Percentiles rank a stretch among this genome's conserved stretches.
phyloP scores from a whole-genome alignment of 2,329 filamentous ascomycete genomes.

The Metarhizium guizhouense region DNA sequence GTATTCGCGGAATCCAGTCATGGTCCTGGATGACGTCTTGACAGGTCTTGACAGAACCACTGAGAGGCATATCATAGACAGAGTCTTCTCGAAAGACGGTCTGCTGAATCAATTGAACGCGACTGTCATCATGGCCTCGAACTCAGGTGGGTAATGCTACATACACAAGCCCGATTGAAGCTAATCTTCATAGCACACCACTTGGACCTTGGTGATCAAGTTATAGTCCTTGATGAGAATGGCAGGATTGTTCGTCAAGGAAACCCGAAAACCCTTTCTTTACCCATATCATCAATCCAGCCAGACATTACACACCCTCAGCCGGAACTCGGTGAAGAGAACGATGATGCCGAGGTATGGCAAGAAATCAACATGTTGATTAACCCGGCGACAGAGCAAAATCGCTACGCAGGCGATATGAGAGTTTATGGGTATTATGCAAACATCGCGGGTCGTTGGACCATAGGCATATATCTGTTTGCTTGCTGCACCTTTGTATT shows the following conservation, averaged over 20 bases:
- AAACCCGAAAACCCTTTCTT: not conserved
- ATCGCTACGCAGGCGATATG: not conserved
- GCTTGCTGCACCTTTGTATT: not conserved
- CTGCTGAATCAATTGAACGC: slow-evolving; percentile 14
- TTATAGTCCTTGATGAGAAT: not conserved
- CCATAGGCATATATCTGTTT: not conserved
- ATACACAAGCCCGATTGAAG: not conserved
- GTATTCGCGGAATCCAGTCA: slow-evolving; percentile 12
- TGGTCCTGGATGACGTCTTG: slow-evolving; percentile 24
- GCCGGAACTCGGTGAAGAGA: not conserved
- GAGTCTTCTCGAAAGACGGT: slow-evolving; percentile 23
- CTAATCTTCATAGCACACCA: not conserved
- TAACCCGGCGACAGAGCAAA: not conserved
- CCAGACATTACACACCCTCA: not conserved
- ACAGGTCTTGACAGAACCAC: slow-evolving; percentile 28
- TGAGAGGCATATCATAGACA: slow-evolving; percentile 25
- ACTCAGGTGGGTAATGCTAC: not conserved
- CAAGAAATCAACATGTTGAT: not conserved
- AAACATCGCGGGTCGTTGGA: not conserved
- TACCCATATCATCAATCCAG: not conserved
- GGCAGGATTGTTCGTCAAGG: not conserved
- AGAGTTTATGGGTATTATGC: not conserved
- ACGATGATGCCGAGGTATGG: not conserved
- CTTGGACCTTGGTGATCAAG: not conserved
- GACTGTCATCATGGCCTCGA: not conserved